Evolutionary conservation across 139 green algal genomes (phyloP).

Genomic region (Trebouxia sp.): DNA sequence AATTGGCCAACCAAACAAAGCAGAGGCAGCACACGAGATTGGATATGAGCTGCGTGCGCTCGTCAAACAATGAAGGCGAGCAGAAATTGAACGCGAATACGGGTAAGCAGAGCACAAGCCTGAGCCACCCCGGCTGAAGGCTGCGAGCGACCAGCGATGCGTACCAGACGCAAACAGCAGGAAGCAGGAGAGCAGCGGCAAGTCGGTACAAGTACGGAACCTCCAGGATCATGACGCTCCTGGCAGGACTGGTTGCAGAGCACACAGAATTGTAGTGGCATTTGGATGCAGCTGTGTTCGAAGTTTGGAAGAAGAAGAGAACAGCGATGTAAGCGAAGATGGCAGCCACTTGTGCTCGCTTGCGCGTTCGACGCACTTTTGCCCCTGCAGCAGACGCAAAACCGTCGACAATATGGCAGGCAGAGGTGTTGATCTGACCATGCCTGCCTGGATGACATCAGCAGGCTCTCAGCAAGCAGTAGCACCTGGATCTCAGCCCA

Average conservation of each 20-base stretch:
- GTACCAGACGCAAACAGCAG: background rate
- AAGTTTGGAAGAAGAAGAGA: background rate
- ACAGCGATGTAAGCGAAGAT: background rate
- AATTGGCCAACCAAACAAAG: slow-evolving; percentile 39
- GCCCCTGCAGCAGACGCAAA: too few species aligned
- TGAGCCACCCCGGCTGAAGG: background rate
- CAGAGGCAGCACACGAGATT: slow-evolving; percentile 27
- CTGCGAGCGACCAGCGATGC: background rate
- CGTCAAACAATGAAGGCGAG: slow-evolving; percentile 28
- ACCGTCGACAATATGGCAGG: background rate
- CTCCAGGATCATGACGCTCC: too few species aligned
- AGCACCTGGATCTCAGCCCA: background rate
- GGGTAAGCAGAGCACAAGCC: background rate
- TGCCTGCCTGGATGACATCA: slow-evolving; percentile 20
- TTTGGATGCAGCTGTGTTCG: background rate
- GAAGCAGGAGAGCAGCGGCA: background rate
- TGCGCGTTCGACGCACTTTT: too few species aligned
- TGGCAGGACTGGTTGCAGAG: too few species aligned
- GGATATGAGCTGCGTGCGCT: slow-evolving; percentile 28
- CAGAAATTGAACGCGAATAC: slow-evolving; percentile 21
- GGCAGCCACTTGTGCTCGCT: too few species aligned
- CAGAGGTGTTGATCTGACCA: background rate
- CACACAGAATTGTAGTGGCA: background rate
- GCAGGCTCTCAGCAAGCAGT: background rate
- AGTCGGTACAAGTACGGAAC: background rate